Evolutionary conservation across 2,329 filamentous ascomycete genomes (phyloP).

Genomic region (Didymella glomerata): DNA sequence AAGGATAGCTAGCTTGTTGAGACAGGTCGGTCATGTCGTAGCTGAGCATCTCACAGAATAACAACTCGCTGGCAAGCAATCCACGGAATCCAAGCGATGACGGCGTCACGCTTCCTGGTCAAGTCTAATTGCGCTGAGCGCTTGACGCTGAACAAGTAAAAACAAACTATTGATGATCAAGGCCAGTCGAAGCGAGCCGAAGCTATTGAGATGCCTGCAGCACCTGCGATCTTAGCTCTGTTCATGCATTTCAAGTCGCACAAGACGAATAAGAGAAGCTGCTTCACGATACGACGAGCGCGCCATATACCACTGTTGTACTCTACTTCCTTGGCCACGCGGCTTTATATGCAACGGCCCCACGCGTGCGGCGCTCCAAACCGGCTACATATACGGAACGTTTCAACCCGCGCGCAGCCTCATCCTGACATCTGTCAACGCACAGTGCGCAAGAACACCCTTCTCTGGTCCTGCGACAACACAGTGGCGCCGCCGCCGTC

Average conservation of each 20-base stretch:
- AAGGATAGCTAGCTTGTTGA: neutral
- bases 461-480: slow-evolving; percentile 6
- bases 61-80: neutral
- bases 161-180: neutral
- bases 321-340: slow-evolving; percentile 12
- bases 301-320: neutral
- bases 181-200: neutral
- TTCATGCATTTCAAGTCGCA: neutral
- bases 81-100: neutral
- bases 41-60: neutral
- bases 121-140: neutral
- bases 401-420: slow-evolving; percentile 15
- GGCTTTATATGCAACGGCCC: slow-evolving; percentile 9
- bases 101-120: neutral
- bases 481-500: slow-evolving; percentile 1
- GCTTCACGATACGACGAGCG: neutral
- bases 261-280: neutral
- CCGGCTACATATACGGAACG: slow-evolving; percentile 1
- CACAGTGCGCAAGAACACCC: slow-evolving; percentile 11
- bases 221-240: neutral
- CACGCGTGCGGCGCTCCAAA: slow-evolving; percentile 17
- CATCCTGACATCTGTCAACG: slow-evolving; percentile 15
- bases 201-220: neutral
- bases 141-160: neutral
- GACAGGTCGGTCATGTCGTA: neutral